Conservation (phyloP, 2,329 filamentous ascomycete genomes). For the Botrytis cinerea region DNA sequence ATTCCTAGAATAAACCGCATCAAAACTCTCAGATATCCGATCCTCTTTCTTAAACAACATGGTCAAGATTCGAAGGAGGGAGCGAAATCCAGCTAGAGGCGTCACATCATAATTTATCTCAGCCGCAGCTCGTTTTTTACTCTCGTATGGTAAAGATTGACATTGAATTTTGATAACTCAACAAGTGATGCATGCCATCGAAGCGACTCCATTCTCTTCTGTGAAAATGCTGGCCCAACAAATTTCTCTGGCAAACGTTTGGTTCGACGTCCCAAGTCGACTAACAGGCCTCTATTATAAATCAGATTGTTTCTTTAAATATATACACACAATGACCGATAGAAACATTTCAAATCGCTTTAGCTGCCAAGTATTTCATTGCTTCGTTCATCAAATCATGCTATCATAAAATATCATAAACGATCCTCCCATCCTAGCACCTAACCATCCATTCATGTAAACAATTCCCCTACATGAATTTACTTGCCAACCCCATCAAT, state of each 20-base stretch:
- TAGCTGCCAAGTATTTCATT: background rate
- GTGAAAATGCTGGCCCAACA: background rate
- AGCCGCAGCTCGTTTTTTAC: background rate
- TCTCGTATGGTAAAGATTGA: background rate
- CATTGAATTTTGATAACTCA: background rate
- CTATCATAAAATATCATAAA: conserved; percentile 1
- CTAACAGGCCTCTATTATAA: background rate
- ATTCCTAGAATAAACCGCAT: too few species aligned
- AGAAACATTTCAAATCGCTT: background rate
- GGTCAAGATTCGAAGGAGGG: too few species aligned
- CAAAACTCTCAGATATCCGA: too few species aligned
- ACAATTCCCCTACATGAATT: conserved; percentile 52
- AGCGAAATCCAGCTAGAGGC: too few species aligned
- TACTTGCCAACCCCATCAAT: conserved; percentile 57
- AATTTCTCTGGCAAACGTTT: background rate
- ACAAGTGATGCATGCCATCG: too few species aligned
- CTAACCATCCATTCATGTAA: background rate
- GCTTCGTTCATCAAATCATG: background rate
- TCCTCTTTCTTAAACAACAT: too few species aligned
- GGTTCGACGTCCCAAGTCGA: background rate
- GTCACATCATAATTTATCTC: too few species aligned
- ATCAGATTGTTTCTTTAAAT: background rate
- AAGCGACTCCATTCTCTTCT: background rate
- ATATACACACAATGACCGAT: background rate
- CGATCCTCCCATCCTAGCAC: background rate